Base-by-base conservation (phyloP, 768 basidiomycete species). In the Rhodotorula graminis region DNA sequence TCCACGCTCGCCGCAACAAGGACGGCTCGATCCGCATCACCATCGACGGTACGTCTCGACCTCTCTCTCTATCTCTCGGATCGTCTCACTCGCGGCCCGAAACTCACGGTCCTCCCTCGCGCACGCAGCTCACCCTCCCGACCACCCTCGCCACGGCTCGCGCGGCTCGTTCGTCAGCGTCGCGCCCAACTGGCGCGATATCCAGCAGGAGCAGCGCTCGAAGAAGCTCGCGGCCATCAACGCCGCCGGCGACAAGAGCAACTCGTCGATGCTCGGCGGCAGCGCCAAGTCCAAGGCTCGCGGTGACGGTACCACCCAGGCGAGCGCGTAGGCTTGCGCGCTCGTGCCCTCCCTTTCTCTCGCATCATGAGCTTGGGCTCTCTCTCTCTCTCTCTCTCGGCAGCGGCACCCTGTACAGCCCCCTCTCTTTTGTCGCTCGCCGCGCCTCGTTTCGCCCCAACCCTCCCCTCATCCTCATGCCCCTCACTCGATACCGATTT, bases 81-180 rank as follows among this genome's bases (percentile, higher is more conserved):
- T n/a, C n/a, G n/a, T 64, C 21, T 44, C 27, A 2, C 42, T 11
- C 27, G 27, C 52, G 19, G 44, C 44, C 8, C 44, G 44, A 23
- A 37, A 2, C 37, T 37, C 5, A 46, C 64, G 56, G 42, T 56
- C 27, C 5, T 8, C 8, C 15, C 3, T 19, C 16, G 25, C 2
- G 10, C n/a, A 19, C 25, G 40, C 58, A 59, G 75, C 75, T 10
- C 75, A 76, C 66, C 71, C 71, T 44, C 69, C 71, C 16, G 49
- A 61, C n/a, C 75, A 76, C 69, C 75, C 75, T 18, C 61, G 62
- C 25, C 75, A 76, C 66, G 75, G 75, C n/a, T 70, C 71, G 40
- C 64, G 67, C 46, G 75, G 75, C 14, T 76, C 72, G 27, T 73
- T 73, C 72, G 66, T 65, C 61, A 69, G 69, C 40, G 71, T 73